A percentile compares a stretch with the other conserved stretches of the same genome.
These are phyloP conservation scores for Candida jianshihensis DNA, from an alignment of 805 yeast genomes.

Conservation along the genomic window DNA sequence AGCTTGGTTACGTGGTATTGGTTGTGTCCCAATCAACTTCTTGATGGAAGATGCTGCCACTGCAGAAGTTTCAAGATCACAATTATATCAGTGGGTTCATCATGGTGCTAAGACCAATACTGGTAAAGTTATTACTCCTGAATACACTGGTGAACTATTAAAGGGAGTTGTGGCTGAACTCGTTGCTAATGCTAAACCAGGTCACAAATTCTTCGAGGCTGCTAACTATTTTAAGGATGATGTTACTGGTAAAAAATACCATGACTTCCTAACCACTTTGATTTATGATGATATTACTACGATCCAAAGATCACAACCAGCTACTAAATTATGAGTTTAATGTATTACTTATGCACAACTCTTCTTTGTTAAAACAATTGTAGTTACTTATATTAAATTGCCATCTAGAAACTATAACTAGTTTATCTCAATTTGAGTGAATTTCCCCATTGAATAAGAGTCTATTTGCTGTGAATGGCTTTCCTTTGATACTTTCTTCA, in stretches of 20 bases:
- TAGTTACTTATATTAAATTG: too few relatives aligned
- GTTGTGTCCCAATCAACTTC: constrained; percentile 81
- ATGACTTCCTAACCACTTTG: constrained; percentile 71
- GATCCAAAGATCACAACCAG: constrained; percentile 20
- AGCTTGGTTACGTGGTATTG: constrained; percentile 79
- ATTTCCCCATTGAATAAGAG: constrained; percentile 37
- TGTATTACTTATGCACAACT: too few relatives aligned
- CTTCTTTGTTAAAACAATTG: too few relatives aligned
- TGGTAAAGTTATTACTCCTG: constrained; percentile 53
- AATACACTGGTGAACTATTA: constrained; percentile 48
- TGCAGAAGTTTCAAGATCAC: constrained; percentile 80
- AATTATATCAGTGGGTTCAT: constrained; percentile 77
- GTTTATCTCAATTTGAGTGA: constrained; percentile 10
- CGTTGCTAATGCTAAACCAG: constrained; percentile 40
- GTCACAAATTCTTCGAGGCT: constrained; percentile 63
- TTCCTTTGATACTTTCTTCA: constrained; percentile 34
- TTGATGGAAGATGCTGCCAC: constrained; percentile 91
- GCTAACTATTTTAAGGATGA: constrained; percentile 68
- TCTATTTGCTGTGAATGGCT: constrained; percentile 54
- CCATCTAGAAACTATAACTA: too few relatives aligned
- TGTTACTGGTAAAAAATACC: constrained; percentile 62
- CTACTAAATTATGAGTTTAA: constrained; percentile 15
- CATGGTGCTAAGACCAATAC: constrained; percentile 57
- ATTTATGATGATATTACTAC: constrained; percentile 69
- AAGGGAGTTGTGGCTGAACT: constrained; percentile 55